phyloP scores from a whole-genome alignment of 306 rosid species.

The Vigna mungo region DNA sequence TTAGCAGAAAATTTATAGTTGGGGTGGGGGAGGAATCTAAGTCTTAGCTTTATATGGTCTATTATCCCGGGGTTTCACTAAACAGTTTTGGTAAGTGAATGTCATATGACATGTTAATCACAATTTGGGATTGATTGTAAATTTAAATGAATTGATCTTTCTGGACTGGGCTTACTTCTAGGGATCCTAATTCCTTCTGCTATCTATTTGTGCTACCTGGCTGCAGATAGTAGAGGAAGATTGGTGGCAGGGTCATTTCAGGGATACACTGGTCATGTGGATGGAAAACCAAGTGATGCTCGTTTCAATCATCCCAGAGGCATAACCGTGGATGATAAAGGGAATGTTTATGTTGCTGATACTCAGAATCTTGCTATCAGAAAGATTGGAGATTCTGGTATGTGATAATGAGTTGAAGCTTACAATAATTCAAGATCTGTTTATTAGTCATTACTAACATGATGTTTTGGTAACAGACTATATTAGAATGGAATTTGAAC shows the following conservation, averaged over 20 bases:
- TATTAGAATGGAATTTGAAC: constrained; percentile 22
- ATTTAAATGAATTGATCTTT: background rate
- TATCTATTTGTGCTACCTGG: constrained; percentile 31
- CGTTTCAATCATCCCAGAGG: constrained; percentile 97
- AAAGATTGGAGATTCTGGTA: constrained; percentile 96
- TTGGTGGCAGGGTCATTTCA: constrained; percentile 98
- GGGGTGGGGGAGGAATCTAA: background rate
- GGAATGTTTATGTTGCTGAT: constrained; percentile 98
- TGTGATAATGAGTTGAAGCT: constrained; percentile 45
- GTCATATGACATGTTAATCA: constrained; percentile 19
- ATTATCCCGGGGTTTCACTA: constrained; percentile 12
- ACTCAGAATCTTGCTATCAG: constrained; percentile 89
- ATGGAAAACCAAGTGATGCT: constrained; percentile 94
- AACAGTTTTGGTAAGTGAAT: constrained; percentile 17
- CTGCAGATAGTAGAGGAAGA: constrained; percentile 97
- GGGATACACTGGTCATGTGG: constrained; percentile 89
- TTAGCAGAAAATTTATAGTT: constrained; percentile 12
- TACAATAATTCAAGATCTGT: constrained; percentile 35
- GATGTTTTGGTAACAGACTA: constrained; percentile 28
- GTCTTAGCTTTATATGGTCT: background rate
- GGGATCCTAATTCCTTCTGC: background rate
- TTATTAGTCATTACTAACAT: constrained; percentile 30
- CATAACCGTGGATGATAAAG: constrained; percentile 89
- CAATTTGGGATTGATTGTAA: background rate
- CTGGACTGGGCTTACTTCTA: background rate